A percentile compares a stretch with the other conserved stretches of the same genome.
Evolutionary conservation across 768 basidiomycete genomes (phyloP).

Genomic region (Lactifluus hygrophoroides): DNA sequence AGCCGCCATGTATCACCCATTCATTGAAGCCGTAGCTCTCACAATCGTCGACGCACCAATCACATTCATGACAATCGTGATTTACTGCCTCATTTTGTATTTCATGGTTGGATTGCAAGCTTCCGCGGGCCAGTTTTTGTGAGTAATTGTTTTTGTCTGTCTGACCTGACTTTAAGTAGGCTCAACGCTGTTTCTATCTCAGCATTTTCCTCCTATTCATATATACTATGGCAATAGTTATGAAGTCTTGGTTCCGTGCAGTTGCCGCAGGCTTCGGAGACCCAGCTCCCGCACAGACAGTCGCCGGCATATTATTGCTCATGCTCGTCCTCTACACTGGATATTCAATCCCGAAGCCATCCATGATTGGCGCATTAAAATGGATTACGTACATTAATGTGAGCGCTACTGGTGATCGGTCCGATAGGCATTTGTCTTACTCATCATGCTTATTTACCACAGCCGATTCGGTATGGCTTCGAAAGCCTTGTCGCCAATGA

Average conservation of each 20-base stretch:
- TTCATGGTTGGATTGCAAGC: slow-evolving; percentile 52
- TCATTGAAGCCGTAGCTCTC: slow-evolving; percentile 45
- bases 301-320: slow-evolving; percentile 45
- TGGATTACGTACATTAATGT: slow-evolving; percentile 64
- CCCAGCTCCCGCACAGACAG: slow-evolving; percentile 53
- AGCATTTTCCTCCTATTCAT: slow-evolving; percentile 55
- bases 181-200: slow-evolving; percentile 3
- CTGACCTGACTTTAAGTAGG: neutral
- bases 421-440: neutral
- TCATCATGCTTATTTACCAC: slow-evolving; percentile 24
- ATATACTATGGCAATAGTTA: slow-evolving; percentile 49
- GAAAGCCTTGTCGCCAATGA: slow-evolving; percentile 74
- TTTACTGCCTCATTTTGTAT: slow-evolving; percentile 47
- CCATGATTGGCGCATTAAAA: slow-evolving; percentile 59
- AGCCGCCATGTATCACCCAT: slow-evolving; percentile 56
- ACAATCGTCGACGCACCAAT: slow-evolving; percentile 57
- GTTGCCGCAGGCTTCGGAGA: slow-evolving; percentile 51
- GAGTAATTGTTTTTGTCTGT: slow-evolving; percentile 24
- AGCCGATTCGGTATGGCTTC: slow-evolving; percentile 67
- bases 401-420: slow-evolving; percentile 22
- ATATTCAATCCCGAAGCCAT: slow-evolving; percentile 50
- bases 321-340: slow-evolving; percentile 50
- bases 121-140: slow-evolving; percentile 59
- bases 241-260: slow-evolving; percentile 71
- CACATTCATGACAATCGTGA: slow-evolving; percentile 36